Percentiles rank a stretch among this genome's conserved stretches.
These are phyloP conservation scores for Camelina neglecta DNA, from an alignment of 345 rosid genomes.

Conservation along the genomic window DNA sequence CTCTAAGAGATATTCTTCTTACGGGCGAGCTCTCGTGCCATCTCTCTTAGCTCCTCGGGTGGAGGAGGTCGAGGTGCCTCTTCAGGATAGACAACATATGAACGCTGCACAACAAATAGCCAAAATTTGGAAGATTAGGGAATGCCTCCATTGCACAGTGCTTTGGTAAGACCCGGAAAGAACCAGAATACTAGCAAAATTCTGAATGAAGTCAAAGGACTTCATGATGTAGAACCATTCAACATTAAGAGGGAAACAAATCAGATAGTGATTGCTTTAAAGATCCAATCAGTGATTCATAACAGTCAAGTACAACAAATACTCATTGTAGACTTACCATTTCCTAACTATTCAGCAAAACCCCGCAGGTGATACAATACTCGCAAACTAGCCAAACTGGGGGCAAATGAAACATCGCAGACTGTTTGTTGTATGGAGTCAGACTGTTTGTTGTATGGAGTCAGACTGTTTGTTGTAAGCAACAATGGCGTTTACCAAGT, in stretches of 20 bases:
- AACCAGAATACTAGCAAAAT: background rate
- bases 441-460: background rate
- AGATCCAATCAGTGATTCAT: background rate
- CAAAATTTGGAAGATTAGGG: background rate
- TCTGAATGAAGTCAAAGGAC: background rate
- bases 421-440: background rate
- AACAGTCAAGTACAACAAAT: background rate
- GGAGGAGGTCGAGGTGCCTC: constrained; percentile 53
- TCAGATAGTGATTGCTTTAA: background rate
- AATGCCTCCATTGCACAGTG: background rate
- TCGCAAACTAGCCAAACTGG: background rate
- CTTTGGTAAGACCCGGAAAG: background rate
- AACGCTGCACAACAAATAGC: constrained; percentile 39
- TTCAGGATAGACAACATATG: constrained; percentile 53
- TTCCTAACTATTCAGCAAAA: background rate
- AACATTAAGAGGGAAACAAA: background rate
- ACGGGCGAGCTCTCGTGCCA: constrained; percentile 58
- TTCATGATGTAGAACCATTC: background rate
- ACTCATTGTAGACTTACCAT: background rate
- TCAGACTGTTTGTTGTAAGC: no score
- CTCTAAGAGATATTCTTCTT: constrained; percentile 43
- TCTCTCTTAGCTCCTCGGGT: constrained; percentile 61
- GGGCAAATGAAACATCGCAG: background rate
- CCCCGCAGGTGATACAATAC: background rate
- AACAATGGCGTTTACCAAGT: background rate